phyloP scores from a whole-genome alignment of 371 early-diverging fungal genomes.

The Syncephalastrum racemosum region DNA sequence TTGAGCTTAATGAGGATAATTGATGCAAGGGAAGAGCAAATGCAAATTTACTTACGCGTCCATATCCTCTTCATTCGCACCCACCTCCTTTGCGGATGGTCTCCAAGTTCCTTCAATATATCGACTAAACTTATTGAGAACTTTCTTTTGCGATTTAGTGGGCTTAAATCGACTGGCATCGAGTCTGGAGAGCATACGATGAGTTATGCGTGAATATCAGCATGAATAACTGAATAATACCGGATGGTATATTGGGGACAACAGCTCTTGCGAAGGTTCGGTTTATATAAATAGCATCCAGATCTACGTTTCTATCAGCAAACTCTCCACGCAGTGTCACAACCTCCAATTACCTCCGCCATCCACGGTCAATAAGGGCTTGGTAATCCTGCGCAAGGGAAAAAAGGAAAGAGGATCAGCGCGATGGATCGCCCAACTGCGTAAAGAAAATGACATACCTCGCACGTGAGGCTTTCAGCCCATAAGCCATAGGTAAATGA shows the following conservation, averaged over 20 bases:
- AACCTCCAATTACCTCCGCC: constrained; percentile 53
- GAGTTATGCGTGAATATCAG: too few species aligned
- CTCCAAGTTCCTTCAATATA: constrained; percentile 49
- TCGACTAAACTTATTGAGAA: constrained; percentile 60
- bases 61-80: constrained; percentile 13
- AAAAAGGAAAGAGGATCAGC: too few species aligned
- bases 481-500: constrained; percentile 56
- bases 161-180: constrained; percentile 46
- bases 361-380: constrained; percentile 63
- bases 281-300: constrained; percentile 65
- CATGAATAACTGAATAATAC: constrained; percentile 21
- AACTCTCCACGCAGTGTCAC: background rate
- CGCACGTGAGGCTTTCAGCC: constrained; percentile 49
- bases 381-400: constrained; percentile 57
- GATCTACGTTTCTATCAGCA: constrained; percentile 37
- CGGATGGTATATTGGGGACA: constrained; percentile 74
- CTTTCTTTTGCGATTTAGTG: constrained; percentile 71
- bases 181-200: constrained; percentile 33
- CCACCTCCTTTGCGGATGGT: constrained; percentile 9
- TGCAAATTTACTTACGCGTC: constrained; percentile 5
- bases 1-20: too few species aligned
- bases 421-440: background rate
- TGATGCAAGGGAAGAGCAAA: too few species aligned
- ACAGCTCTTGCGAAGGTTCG: constrained; percentile 59
- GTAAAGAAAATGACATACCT: constrained; percentile 17